These are phyloP conservation scores for Naganishia antarctica DNA, from an alignment of 768 basidiomycete genomes.

Conservation along the genomic window DNA sequence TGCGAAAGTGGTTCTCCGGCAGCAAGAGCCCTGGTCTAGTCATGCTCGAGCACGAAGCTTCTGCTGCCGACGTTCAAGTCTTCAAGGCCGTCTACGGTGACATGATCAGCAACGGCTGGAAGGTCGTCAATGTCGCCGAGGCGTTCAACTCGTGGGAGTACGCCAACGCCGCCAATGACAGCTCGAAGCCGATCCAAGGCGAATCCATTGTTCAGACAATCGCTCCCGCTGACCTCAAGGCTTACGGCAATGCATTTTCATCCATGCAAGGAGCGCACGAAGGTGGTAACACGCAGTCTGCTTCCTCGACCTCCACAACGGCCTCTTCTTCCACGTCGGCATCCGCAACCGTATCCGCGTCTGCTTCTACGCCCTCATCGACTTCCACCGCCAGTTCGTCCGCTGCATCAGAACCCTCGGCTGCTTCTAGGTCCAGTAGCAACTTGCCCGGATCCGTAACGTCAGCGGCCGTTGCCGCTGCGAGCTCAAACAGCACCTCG, in stretches of 20 bases:
- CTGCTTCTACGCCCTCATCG: neutral
- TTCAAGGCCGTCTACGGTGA: conserved; percentile 55
- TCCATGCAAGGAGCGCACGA: neutral
- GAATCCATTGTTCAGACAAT: conserved; percentile 14
- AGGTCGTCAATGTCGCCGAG: conserved; percentile 55
- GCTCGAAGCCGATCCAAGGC: conserved; percentile 6
- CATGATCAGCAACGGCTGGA: conserved; percentile 63
- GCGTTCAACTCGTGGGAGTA: conserved; percentile 40
- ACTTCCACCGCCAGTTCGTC: too few species aligned
- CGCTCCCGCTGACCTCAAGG: conserved; percentile 12
- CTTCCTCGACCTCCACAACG: neutral
- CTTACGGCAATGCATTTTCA: neutral
- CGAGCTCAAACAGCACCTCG: neutral
- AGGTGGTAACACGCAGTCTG: neutral
- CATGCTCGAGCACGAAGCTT: conserved; percentile 78
- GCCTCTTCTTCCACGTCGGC: conserved; percentile 1
- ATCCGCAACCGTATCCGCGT: conserved; percentile 3
- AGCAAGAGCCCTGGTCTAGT: conserved; percentile 73
- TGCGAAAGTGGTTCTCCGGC: conserved; percentile 57
- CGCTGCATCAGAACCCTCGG: neutral
- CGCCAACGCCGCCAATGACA: conserved; percentile 18
- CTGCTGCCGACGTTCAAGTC: conserved; percentile 58
- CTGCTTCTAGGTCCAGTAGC: neutral
- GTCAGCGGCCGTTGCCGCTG: neutral
- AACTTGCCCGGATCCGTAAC: neutral